Evolutionary conservation across 192 early-diverging fungal species (phyloP).

Genomic region (Podila epicladia): DNA sequence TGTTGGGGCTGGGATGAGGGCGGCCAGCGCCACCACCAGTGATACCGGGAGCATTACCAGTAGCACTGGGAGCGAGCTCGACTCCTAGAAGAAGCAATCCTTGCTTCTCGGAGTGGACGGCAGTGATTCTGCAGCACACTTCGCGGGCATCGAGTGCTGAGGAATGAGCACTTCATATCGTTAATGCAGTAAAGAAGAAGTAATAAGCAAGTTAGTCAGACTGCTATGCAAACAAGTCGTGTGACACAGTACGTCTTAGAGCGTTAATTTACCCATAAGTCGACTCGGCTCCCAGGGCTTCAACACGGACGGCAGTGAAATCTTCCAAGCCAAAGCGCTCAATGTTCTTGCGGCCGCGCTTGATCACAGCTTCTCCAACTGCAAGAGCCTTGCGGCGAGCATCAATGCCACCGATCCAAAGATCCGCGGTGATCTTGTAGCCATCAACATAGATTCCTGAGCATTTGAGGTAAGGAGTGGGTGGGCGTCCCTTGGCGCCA

Average conservation of each 20-base stretch:
- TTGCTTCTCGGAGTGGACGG: slow-evolving; percentile 39
- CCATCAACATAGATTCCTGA: slow-evolving; percentile 71
- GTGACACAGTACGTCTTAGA: no score
- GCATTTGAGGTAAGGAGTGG: slow-evolving; percentile 67
- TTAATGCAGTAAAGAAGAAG: neutral
- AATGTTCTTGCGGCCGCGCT: slow-evolving; percentile 54
- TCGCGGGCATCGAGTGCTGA: slow-evolving; percentile 37
- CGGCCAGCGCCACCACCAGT: slow-evolving; percentile 62
- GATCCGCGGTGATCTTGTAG: slow-evolving; percentile 65
- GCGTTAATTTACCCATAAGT: slow-evolving; percentile 63
- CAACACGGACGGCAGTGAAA: slow-evolving; percentile 64
- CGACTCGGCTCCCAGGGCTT: slow-evolving; percentile 66
- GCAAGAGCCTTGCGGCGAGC: slow-evolving; percentile 65
- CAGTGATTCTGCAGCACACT: slow-evolving; percentile 52
- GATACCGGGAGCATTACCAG: slow-evolving; percentile 54
- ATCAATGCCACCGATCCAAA: slow-evolving; percentile 70
- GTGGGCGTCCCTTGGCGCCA: slow-evolving; percentile 67
- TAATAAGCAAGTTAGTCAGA: neutral
- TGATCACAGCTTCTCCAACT: slow-evolving; percentile 66
- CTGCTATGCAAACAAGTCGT: neutral
- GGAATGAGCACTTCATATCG: slow-evolving; percentile 20
- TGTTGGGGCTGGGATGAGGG: slow-evolving; percentile 64
- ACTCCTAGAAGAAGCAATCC: slow-evolving; percentile 37
- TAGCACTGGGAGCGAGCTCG: slow-evolving; percentile 49
- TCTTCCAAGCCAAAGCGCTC: slow-evolving; percentile 57